These are phyloP conservation scores for Tolypocladium album DNA, from an alignment of 2,329 filamentous ascomycete genomes.

Conservation along the genomic window DNA sequence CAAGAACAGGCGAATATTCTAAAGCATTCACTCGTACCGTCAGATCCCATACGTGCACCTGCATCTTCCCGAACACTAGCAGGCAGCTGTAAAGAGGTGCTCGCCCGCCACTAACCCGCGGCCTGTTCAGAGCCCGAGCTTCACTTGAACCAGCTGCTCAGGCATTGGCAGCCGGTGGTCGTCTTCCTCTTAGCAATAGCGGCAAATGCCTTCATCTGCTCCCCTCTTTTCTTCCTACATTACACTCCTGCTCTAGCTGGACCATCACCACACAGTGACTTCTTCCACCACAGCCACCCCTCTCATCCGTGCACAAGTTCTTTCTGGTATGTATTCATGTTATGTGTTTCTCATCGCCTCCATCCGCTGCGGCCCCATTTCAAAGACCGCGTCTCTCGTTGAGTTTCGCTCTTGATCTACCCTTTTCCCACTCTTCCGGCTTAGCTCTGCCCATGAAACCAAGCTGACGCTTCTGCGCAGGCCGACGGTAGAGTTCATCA, in stretches of 20 bases:
- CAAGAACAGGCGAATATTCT: neutral
- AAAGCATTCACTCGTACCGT: neutral
- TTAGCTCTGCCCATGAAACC: too few relatives aligned
- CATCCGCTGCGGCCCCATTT: neutral
- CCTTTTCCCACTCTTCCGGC: neutral
- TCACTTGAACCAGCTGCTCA: neutral
- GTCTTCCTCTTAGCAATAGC: too few relatives aligned
- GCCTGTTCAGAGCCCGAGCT: neutral
- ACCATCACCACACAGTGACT: neutral
- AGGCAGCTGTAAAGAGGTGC: neutral
- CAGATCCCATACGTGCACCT: neutral
- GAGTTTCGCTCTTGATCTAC: neutral
- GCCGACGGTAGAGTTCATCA: neutral
- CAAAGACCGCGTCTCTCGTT: neutral
- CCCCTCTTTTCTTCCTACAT: neutral
- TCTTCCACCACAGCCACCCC: neutral
- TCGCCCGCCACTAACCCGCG: neutral
- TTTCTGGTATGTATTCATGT: neutral
- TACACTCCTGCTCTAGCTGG: neutral
- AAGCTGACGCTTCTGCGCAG: neutral
- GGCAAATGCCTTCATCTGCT: neutral
- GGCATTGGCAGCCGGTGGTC: neutral
- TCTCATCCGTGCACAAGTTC: neutral
- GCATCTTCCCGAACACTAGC: neutral
- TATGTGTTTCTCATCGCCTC: too few relatives aligned